Percentiles rank a stretch among this genome's conserved stretches.
These are phyloP conservation scores for Spiraea crenata DNA, from an alignment of 331 rosid genomes.

Conservation along the genomic window DNA sequence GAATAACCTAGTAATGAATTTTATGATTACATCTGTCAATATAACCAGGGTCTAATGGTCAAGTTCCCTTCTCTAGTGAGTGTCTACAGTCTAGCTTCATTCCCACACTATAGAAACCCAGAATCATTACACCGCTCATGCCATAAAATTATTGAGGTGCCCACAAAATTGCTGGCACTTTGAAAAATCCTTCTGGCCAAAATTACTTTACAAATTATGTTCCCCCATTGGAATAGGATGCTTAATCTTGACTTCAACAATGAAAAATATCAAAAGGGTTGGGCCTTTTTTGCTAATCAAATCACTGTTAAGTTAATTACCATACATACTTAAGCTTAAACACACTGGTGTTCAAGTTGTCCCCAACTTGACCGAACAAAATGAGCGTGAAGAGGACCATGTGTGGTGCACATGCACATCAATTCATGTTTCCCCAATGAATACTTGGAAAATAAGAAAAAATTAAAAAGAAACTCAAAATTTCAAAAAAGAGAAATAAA, in stretches of 20 bases:
- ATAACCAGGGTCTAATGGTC: too few species aligned
- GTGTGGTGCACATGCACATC: slow-evolving; percentile 53
- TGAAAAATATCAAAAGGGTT: not conserved
- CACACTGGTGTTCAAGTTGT: too few species aligned
- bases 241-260: not conserved
- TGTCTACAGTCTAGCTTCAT: not conserved
- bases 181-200: slow-evolving; percentile 2
- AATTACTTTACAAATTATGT: not conserved
- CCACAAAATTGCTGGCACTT: not conserved
- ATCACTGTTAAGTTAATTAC: not conserved
- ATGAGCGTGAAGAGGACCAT: slow-evolving; percentile 29
- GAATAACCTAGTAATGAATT: too few species aligned
- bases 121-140: not conserved
- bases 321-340: too few species aligned
- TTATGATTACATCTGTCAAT: too few species aligned
- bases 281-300: not conserved
- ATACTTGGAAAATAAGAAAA: slow-evolving; percentile 20
- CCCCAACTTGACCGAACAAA: too few species aligned
- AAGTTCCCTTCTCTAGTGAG: not conserved
- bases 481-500: not conserved
- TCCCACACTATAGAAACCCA: not conserved
- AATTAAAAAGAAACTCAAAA: not conserved
- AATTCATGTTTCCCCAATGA: slow-evolving; percentile 23
- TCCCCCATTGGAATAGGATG: not conserved
- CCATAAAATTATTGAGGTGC: not conserved